phyloP scores from a whole-genome alignment of 345 rosid species.

The Eucalyptus coolabah region DNA sequence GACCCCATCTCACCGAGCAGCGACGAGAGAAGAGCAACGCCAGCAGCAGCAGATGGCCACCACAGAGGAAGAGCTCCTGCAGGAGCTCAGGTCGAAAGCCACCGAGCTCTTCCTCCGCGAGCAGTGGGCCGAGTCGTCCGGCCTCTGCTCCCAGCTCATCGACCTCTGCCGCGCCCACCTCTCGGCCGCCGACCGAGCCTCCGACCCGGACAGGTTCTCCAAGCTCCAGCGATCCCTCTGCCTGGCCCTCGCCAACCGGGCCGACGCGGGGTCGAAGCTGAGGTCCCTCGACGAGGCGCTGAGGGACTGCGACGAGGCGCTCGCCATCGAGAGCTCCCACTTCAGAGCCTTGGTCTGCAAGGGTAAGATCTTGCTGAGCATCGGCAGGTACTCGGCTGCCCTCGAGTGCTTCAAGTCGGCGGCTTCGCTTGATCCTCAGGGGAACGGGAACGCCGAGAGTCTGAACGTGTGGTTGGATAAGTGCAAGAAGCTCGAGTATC shows the following conservation, averaged over 20 bases:
- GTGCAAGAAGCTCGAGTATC: conserved; percentile 64
- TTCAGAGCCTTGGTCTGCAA: conserved; percentile 80
- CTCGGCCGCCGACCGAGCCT: neutral
- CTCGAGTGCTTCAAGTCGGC: conserved; percentile 46
- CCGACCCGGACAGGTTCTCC: conserved; percentile 5
- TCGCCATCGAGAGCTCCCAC: conserved; percentile 46
- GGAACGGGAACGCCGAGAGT: conserved; percentile 33
- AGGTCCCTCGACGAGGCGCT: conserved; percentile 38
- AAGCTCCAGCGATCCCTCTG: conserved; percentile 51
- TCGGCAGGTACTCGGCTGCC: conserved; percentile 57
- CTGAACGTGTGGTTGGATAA: conserved; percentile 50
- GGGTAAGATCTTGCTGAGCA: conserved; percentile 56
- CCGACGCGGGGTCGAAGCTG: conserved; percentile 43
- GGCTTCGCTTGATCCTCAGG: conserved; percentile 42
- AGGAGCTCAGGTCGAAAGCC: conserved; percentile 63
- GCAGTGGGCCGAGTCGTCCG: conserved; percentile 65
- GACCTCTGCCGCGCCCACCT: conserved; percentile 35
- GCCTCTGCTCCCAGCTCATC: conserved; percentile 52
- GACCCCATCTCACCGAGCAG: neutral
- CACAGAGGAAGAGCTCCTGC: conserved; percentile 17
- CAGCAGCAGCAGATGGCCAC: neutral
- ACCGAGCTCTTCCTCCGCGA: conserved; percentile 67
- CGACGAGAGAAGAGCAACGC: conserved; percentile 2
- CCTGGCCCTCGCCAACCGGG: conserved; percentile 66
- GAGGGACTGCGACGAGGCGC: conserved; percentile 52